phyloP scores from a whole-genome alignment of 2,329 filamentous ascomycete species.

The Fusarium sp. region DNA sequence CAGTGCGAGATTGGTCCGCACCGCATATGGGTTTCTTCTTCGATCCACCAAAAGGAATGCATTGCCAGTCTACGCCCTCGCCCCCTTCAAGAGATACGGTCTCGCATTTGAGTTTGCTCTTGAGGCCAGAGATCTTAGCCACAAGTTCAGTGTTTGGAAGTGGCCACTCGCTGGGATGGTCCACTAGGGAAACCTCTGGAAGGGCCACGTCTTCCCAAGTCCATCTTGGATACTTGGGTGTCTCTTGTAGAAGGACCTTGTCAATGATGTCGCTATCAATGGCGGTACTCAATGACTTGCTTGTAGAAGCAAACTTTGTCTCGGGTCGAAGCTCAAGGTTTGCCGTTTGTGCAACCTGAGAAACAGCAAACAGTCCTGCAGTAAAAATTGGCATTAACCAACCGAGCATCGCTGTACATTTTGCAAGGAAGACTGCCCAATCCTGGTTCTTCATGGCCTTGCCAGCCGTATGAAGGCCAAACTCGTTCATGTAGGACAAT shows the following conservation, averaged over 20 bases:
- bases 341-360: slow-evolving; percentile 31
- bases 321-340: slow-evolving; percentile 38
- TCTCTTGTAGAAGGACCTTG: slow-evolving; percentile 33
- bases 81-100: slow-evolving; percentile 31
- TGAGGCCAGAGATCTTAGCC: slow-evolving; percentile 36
- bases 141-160: slow-evolving; percentile 40
- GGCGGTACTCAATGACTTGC: slow-evolving; percentile 21
- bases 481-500: slow-evolving; percentile 46
- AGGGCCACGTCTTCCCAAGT: slow-evolving; percentile 44
- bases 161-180: slow-evolving; percentile 35
- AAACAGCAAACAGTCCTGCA: slow-evolving; percentile 44
- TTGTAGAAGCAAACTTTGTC: slow-evolving; percentile 40
- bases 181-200: slow-evolving; percentile 34
- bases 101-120: slow-evolving; percentile 38
- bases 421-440: slow-evolving; percentile 47
- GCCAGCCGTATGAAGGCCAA: slow-evolving; percentile 39
- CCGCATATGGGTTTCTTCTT: slow-evolving; percentile 35
- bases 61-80: slow-evolving; percentile 32
- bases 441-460: slow-evolving; percentile 43
- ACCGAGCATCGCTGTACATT: slow-evolving; percentile 42
- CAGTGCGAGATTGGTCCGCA: slow-evolving; percentile 30
- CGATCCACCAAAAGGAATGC: slow-evolving; percentile 29
- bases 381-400: slow-evolving; percentile 47
- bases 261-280: slow-evolving; percentile 33
- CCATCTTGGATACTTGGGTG: slow-evolving; percentile 44